These are phyloP conservation scores for Periconia digitata DNA, from an alignment of 2,329 filamentous ascomycete species.

Conservation along the genomic window DNA sequence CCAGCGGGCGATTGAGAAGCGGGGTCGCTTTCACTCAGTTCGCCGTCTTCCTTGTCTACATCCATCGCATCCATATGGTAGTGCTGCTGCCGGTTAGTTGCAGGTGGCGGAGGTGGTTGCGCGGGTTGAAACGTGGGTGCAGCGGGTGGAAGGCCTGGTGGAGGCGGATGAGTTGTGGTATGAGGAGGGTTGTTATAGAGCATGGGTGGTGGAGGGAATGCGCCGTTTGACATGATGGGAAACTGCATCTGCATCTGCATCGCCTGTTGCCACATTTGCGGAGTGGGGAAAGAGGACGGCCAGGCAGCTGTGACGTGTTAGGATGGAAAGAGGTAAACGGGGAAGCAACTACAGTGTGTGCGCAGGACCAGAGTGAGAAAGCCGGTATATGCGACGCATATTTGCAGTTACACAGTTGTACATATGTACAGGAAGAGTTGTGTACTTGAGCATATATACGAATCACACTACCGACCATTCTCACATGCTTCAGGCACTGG, in stretches of 20 bases:
- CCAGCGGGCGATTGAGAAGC: constrained; percentile 11
- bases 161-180: constrained; percentile 17
- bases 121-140: constrained; percentile 7
- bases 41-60: constrained; percentile 68
- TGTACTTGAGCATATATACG: too few species aligned
- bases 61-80: constrained; percentile 38
- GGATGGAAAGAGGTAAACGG: constrained; percentile 4
- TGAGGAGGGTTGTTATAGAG: constrained; percentile 22
- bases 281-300: constrained; percentile 30
- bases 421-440: too few species aligned
- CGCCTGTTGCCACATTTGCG: constrained; percentile 22
- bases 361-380: not conserved
- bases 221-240: constrained; percentile 23
- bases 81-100: constrained; percentile 12
- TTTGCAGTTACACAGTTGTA: too few species aligned
- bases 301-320: constrained; percentile 16
- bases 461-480: too few species aligned
- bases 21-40: constrained; percentile 64
- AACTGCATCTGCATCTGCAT: constrained; percentile 19
- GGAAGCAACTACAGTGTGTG: not conserved
- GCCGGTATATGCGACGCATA: not conserved
- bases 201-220: constrained; percentile 25
- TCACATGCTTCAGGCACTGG: too few species aligned
- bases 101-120: constrained; percentile 10
- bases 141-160: constrained; percentile 13